Base-by-base conservation (phyloP, 495 filamentous ascomycete species). In the Cercophora newfieldiana region DNA sequence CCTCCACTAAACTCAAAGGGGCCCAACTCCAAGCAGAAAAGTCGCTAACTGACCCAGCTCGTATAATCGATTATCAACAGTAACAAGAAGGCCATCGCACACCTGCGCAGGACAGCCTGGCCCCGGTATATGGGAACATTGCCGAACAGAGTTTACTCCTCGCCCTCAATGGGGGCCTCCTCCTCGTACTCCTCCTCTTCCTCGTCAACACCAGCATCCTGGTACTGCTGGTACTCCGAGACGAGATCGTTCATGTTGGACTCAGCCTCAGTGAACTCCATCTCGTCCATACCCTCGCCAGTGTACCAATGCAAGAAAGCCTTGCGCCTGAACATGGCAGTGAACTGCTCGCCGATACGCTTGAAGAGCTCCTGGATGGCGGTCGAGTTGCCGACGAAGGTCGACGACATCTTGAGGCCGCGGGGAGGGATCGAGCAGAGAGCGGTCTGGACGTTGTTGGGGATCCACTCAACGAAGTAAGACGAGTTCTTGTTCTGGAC, bases 261-360 rank as follows among this genome's bases (percentile, higher is more conserved):
- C 91, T 99, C 95, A 74, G 95, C 95, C 88, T 98, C 96, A 78
- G 95, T 98, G 84, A 99, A 99, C 86, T 99, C 95, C 95, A 98
- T 98, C 90, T 99, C 95, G 85, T 99, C 95, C 95, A 99, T 99
- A 86, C 95, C 95, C 89, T 99, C 95, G 78, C 94, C 93, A 88
- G 95, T 99, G 83, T 99, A 99, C 95, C 95, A 99, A 89, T 98
- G 95, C 90, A 99, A 92, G 94, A 99, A 99, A 89, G 95, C 95
- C 90, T 98, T 99, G 80, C 95, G 93, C 82, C 95, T 86, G 90
- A 98, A 99, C 95, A 99, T 99, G 76, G 96, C 96, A 82, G 90
- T 93, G 88, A 99, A 99, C 84, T 99, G 95, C 77, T 99, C 95
- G 77, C 95, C 95, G 72, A 99, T 86, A 87, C 95, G 95, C 91